A percentile compares a stretch with the other conserved stretches of the same genome.
Evolutionary conservation across 1,284 basidiomycete genomes (phyloP).

Genomic region (Fomitopsis palustris): DNA sequence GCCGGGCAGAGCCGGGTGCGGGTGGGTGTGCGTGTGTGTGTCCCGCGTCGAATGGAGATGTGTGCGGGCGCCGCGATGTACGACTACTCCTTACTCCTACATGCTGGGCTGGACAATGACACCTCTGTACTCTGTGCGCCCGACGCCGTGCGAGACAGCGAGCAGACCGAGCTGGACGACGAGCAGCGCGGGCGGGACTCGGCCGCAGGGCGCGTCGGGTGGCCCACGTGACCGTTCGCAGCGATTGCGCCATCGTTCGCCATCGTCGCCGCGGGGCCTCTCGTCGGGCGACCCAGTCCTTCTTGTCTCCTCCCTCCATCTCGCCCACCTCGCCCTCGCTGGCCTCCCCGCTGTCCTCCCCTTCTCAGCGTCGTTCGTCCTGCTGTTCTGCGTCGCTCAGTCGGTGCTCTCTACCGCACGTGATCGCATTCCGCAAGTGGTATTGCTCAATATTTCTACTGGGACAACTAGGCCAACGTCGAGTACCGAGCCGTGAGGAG

Average conservation of each 20-base stretch:
- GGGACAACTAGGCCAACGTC: no score
- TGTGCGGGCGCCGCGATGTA: not conserved
- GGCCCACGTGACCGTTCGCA: conserved; percentile 10
- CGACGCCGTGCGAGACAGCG: not conserved
- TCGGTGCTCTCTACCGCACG: no score
- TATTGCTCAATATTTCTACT: no score
- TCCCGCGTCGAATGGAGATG: not conserved
- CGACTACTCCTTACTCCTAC: no score
- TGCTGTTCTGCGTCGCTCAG: no score
- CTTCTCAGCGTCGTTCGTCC: not conserved
- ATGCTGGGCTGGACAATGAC: not conserved
- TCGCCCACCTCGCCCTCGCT: not conserved
- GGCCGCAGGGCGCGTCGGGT: conserved; percentile 3
- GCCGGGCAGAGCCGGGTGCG: not conserved
- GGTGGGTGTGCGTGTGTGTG: not conserved
- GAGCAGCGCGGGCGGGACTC: conserved; percentile 1
- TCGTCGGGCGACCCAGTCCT: not conserved
- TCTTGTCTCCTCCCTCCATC: conserved; percentile 6
- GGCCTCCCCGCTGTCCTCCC: not conserved
- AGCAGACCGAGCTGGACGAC: not conserved
- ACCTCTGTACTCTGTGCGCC: not conserved
- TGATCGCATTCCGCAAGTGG: no score
- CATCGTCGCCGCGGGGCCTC: conserved; percentile 14
- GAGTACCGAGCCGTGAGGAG: no score
- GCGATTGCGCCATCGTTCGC: conserved; percentile 24